These are phyloP conservation scores for Solanum chilense DNA, from an alignment of 257 asterid genomes.

Conservation along the genomic window DNA sequence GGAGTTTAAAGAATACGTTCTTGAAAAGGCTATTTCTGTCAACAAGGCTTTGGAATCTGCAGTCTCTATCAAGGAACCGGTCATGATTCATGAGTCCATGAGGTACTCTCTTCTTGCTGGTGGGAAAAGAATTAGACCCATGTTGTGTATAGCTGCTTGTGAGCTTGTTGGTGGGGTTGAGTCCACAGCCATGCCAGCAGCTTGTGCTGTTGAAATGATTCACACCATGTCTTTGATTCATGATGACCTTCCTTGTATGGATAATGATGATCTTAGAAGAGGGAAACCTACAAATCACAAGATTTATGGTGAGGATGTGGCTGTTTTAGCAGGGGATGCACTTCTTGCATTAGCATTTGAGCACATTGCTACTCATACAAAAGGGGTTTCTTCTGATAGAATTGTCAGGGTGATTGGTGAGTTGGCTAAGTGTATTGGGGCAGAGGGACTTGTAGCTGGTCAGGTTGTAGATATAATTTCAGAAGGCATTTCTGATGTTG, in stretches of 20 bases:
- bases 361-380: slow-evolving; percentile 29
- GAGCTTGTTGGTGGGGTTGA: slow-evolving; percentile 50
- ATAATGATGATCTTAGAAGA: slow-evolving; percentile 46
- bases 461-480: slow-evolving; percentile 43
- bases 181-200: slow-evolving; percentile 43
- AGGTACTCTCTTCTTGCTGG: slow-evolving; percentile 60
- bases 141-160: slow-evolving; percentile 50
- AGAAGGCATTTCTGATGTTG: slow-evolving; percentile 33
- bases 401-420: slow-evolving; percentile 24
- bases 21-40: slow-evolving; percentile 25
- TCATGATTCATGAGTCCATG: slow-evolving; percentile 45
- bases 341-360: slow-evolving; percentile 43
- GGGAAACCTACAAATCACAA: slow-evolving; percentile 54
- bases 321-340: slow-evolving; percentile 52
- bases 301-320: slow-evolving; percentile 39
- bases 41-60: slow-evolving; percentile 39
- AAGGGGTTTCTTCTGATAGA: slow-evolving; percentile 19
- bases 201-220: slow-evolving; percentile 61
- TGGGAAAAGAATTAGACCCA: slow-evolving; percentile 50
- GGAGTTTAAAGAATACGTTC: slow-evolving; percentile 32
- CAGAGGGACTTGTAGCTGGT: slow-evolving; percentile 44
- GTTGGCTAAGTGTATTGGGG: slow-evolving; percentile 32
- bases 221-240: slow-evolving; percentile 64
- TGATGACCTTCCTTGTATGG: slow-evolving; percentile 70
- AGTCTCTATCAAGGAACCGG: slow-evolving; percentile 22